These are phyloP conservation scores for Conticribra weissflogii DNA, from an alignment of 108 stramenopile genomes.

Conservation along the genomic window DNA sequence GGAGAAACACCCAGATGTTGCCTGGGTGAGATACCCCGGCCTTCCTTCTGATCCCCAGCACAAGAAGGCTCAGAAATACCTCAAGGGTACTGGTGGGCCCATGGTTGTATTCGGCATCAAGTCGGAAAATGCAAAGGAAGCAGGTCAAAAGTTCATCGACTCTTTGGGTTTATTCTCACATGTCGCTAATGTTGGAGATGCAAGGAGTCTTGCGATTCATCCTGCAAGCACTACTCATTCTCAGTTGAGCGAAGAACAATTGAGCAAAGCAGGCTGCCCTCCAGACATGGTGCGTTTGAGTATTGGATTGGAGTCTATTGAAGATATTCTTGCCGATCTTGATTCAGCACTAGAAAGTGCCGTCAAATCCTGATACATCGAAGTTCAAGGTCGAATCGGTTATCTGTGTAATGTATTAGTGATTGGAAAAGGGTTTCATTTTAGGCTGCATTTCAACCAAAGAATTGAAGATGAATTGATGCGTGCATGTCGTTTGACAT, in stretches of 20 bases:
- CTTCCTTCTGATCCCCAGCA: slow-evolving; percentile 62
- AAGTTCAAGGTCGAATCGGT: too few species aligned
- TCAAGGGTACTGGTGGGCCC: slow-evolving; percentile 68
- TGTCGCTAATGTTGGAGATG: slow-evolving; percentile 95
- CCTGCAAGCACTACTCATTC: slow-evolving; percentile 90
- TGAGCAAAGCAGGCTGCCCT: slow-evolving; percentile 68
- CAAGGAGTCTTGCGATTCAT: slow-evolving; percentile 81
- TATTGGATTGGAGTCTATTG: slow-evolving; percentile 79
- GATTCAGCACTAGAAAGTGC: slow-evolving; percentile 70
- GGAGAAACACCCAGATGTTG: slow-evolving; percentile 66
- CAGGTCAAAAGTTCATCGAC: slow-evolving; percentile 81
- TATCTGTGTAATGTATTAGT: too few species aligned
- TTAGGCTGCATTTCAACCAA: too few species aligned
- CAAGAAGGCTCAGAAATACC: slow-evolving; percentile 73
- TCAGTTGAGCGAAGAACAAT: slow-evolving; percentile 75
- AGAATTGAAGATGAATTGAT: too few species aligned
- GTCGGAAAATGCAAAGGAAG: slow-evolving; percentile 44
- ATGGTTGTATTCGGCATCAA: slow-evolving; percentile 86
- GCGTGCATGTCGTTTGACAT: too few species aligned
- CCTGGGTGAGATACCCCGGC: slow-evolving; percentile 83
- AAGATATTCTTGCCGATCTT: slow-evolving; percentile 84
- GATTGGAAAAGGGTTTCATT: too few species aligned
- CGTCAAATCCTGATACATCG: neutral
- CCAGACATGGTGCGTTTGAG: slow-evolving; percentile 81
- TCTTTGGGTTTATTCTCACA: slow-evolving; percentile 70